These are phyloP conservation scores for Lecanoromycetidae sp. DNA, from an alignment of 2,329 filamentous ascomycete species.

Conservation along the genomic window DNA sequence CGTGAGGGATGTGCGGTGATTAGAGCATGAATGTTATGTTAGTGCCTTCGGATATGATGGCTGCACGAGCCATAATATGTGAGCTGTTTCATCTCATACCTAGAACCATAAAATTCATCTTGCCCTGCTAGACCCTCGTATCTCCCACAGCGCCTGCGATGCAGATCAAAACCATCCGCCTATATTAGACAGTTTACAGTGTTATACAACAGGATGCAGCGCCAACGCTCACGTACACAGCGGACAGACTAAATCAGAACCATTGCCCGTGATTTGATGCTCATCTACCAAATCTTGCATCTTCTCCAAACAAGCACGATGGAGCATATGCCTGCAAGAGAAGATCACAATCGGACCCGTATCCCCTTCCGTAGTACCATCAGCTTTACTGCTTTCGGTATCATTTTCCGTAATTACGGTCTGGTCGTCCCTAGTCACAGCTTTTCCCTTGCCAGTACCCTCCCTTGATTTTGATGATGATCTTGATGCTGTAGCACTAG, in stretches of 20 bases:
- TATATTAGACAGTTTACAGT: neutral
- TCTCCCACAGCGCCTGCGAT: neutral
- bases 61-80: no score
- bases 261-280: neutral
- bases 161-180: neutral
- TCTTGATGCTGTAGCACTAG: neutral
- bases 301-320: constrained; percentile 33
- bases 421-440: neutral
- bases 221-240: constrained; percentile 10
- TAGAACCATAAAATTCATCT: no score
- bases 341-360: constrained; percentile 33
- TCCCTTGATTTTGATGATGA: neutral
- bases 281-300: constrained; percentile 16
- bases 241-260: constrained; percentile 11
- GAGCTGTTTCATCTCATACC: no score
- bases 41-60: no score
- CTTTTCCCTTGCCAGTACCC: constrained; percentile 15
- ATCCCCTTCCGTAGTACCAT: neutral
- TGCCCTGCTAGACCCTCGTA: no score
- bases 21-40: no score
- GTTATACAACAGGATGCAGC: neutral
- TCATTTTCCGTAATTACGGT: neutral
- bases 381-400: neutral
- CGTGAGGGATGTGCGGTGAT: no score
- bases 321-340: constrained; percentile 38